These are phyloP conservation scores for Cicer cuneatum DNA, from an alignment of 306 rosid species.

Conservation along the genomic window DNA sequence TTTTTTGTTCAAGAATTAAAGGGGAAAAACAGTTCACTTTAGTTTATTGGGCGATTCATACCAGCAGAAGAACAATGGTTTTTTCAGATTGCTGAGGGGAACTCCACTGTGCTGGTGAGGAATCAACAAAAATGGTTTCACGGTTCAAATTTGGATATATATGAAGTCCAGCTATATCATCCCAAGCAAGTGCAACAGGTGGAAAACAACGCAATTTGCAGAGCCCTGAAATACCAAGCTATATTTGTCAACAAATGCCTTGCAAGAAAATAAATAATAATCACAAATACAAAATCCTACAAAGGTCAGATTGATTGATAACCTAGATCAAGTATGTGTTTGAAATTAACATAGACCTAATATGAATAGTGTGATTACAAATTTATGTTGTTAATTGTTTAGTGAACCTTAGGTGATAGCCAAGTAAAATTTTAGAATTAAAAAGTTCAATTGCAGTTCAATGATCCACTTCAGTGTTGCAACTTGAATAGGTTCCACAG, in stretches of 20 bases:
- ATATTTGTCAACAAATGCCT: slow-evolving; percentile 43
- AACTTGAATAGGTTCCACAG: not conserved
- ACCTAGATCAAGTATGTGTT: not conserved
- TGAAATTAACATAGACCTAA: not conserved
- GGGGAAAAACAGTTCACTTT: slow-evolving; percentile 2
- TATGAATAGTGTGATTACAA: not conserved
- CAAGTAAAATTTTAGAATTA: slow-evolving; percentile 5
- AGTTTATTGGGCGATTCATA: slow-evolving; percentile 46
- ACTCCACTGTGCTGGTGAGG: slow-evolving; percentile 85
- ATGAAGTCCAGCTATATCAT: slow-evolving; percentile 87
- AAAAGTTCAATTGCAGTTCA: not conserved
- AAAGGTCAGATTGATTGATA: not conserved
- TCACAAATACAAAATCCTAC: slow-evolving; percentile 14
- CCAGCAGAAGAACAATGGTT: slow-evolving; percentile 86
- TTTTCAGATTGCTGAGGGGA: slow-evolving; percentile 68
- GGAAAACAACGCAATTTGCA: slow-evolving; percentile 98
- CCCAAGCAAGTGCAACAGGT: slow-evolving; percentile 96
- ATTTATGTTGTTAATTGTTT: not conserved
- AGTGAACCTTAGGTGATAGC: not conserved
- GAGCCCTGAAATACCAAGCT: slow-evolving; percentile 67
- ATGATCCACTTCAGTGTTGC: not conserved
- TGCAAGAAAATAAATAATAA: slow-evolving; percentile 29
- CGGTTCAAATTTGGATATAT: slow-evolving; percentile 75
- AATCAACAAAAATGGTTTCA: slow-evolving; percentile 82
- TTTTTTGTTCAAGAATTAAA: slow-evolving; percentile 17